Evolutionary conservation across 306 rosid species (phyloP), one percentile per base, ranked within the genome.

Genomic region (Trifolium fragiferum): DNA sequence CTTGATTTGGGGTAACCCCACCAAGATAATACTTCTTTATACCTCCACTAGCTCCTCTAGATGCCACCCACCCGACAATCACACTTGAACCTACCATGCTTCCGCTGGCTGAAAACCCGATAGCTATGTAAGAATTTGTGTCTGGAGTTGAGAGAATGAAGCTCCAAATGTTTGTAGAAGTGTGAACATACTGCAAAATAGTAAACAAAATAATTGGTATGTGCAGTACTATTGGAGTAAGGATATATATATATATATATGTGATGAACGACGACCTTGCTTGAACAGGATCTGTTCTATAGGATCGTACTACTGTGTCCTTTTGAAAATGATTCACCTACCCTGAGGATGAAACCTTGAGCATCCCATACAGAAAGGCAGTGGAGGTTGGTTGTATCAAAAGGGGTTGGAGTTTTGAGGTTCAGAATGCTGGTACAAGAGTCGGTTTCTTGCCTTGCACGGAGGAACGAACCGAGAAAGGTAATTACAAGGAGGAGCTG

Each of bases 41-140:
- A 57, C 68, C 46, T 18, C 90, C 89, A 12, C 70, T 68, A 8
- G 70, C 55, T 20, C 85, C 86, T 40, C 50, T 44, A 4, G 87
- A 68, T 7, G 82, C 51, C n/a, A 87, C 73, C 97, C 97, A 91
- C 38, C 97, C 97, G 54, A 91, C 97, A 25, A 91, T 58, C 9
- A 92, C 97, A 72, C 95, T 91, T 25, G 97, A 91, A 3, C 91
- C 87, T 38, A 77, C 88, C 97, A 91, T 91, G 50, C 19, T 12
- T 0, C 97, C 95, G 10, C 16, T 66, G 35, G 76, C 70, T 7
- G 97, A 91, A 81, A 91, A 91, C 13, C 92, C 97, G 62, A 91
- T 89, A 13, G 90, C 95, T 73, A 87, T 77, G 83, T 80, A 91
- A 3, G 95, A 84, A 61, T 82, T 80, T 67, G 84, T 76, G 35